phyloP scores from a whole-genome alignment of 805 yeast species.

The Candida krabiensis region DNA sequence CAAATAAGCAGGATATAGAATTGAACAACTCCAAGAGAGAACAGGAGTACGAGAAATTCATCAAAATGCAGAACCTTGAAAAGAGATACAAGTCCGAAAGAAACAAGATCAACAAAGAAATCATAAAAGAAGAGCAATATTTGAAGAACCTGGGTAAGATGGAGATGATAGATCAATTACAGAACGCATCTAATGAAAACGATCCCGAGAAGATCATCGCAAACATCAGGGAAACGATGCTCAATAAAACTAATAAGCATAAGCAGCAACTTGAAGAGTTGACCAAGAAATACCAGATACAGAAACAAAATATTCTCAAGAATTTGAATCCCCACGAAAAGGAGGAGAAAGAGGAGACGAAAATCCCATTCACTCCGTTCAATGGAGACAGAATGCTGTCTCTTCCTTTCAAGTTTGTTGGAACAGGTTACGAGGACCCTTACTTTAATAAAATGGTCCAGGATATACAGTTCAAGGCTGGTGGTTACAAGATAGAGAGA shows the following conservation, averaged over 20 bases:
- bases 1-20: conserved; percentile 71
- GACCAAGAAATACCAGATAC: conserved; percentile 28
- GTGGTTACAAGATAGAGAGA: conserved; percentile 74
- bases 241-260: conserved; percentile 65
- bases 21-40: conserved; percentile 74
- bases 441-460: conserved; percentile 39
- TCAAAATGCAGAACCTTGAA: conserved; percentile 64
- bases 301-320: conserved; percentile 28
- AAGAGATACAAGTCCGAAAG: conserved; percentile 67
- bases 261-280: conserved; percentile 53
- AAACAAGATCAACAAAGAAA: conserved; percentile 64
- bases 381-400: conserved; percentile 76
- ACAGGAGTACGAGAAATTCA: conserved; percentile 67
- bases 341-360: conserved; percentile 29
- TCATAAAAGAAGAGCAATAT: conserved; percentile 49
- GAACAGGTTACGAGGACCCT: conserved; percentile 57
- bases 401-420: conserved; percentile 45
- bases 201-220: conserved; percentile 47
- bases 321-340: conserved; percentile 29
- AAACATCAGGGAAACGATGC: conserved; percentile 50
- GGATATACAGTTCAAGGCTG: conserved; percentile 72
- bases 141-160: conserved; percentile 45
- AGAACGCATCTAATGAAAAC: conserved; percentile 32
- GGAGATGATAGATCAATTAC: conserved; percentile 56
- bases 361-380: conserved; percentile 86